Evolutionary conservation across 225 moss, liverwort and hornwort species (phyloP).

Genomic region (Takakia lepidozioides): DNA sequence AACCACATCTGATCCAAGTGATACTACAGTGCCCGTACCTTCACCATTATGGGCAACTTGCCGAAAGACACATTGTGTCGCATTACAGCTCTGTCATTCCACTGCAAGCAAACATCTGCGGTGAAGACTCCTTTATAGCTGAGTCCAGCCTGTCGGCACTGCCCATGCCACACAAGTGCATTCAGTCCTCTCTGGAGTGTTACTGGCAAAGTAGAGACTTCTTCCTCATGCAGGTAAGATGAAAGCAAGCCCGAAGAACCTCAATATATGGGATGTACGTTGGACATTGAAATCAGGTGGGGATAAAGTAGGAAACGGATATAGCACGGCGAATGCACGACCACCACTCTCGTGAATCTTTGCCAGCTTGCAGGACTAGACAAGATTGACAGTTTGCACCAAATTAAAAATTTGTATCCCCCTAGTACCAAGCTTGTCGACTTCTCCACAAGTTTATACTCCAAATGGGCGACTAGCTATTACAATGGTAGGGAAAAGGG

Average conservation of each 20-base stretch:
- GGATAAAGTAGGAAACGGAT: not conserved
- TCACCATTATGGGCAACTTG: slow-evolving; percentile 96
- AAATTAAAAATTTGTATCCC: too few relatives aligned
- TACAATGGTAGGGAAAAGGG: too few relatives aligned
- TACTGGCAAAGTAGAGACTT: not conserved
- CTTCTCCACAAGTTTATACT: too few relatives aligned
- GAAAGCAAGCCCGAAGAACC: not conserved
- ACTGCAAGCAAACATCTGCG: slow-evolving; percentile 84
- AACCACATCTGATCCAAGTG: too few relatives aligned
- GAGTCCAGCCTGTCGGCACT: slow-evolving; percentile 83
- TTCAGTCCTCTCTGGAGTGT: not conserved
- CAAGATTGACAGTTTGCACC: too few relatives aligned
- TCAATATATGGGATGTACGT: not conserved
- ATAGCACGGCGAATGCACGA: too few relatives aligned
- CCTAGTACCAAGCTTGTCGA: too few relatives aligned
- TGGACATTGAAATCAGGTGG: not conserved
- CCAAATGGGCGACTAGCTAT: too few relatives aligned
- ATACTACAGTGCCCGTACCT: too few relatives aligned
- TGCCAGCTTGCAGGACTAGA: too few relatives aligned
- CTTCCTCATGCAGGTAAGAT: not conserved
- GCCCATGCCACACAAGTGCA: slow-evolving; percentile 13
- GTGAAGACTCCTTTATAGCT: slow-evolving; percentile 80
- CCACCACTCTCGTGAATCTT: too few relatives aligned
- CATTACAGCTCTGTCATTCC: slow-evolving; percentile 63
- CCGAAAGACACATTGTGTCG: slow-evolving; percentile 73